Base-by-base conservation (phyloP, 2,329 filamentous ascomycete species). In the Zymoseptoria ardabiliae region DNA sequence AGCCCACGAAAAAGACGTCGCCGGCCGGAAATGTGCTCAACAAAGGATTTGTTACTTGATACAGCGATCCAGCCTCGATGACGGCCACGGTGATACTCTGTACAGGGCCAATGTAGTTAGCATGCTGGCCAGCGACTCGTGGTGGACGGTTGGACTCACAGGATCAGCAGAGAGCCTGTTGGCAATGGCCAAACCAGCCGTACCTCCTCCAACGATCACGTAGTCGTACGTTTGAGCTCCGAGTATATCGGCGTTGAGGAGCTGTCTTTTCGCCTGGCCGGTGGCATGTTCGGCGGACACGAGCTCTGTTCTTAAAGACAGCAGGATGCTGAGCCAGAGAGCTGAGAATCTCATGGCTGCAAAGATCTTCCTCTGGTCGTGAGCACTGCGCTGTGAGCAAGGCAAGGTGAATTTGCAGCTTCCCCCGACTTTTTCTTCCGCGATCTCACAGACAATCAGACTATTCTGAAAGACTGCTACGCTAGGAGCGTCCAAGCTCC, bases 11-110 rank as follows among this genome's bases (percentile, higher is more conserved):
- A 54, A 55, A 56, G n/a, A 30, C 25, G 13, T 58, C 54, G 8
- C 57, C 50, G 65, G 56, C 58, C 17, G 55, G 54, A 10, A 23
- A 53, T 20, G 30, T 52, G 20, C 30, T 20, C 10, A 56, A 10
- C 5, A 54, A 13, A 11, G 45, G 54, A n/a, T 56, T 55, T 45
- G 45, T 59, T 5, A 64, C 35, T 55, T 72, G 64, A 25, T 71
- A 71, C 56, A 69, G 69, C 2, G 60, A 55, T 11, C 71, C 71
- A 19, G 63, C 62, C 21, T 65, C 63, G 35, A 65, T 58, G 17
- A 65, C 62, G 11, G 64, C 64, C 6, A 66, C 62, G 23, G 54
- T 56, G 13, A 53, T 28, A 5, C 28, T 53, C 35, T 45, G 35
- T 13, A 13, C 13, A 45, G 13, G 35, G 17, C n/a, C 13, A n/a